Evolutionary conservation across 768 basidiomycete species (phyloP).

Genomic region (Suillus lakei): DNA sequence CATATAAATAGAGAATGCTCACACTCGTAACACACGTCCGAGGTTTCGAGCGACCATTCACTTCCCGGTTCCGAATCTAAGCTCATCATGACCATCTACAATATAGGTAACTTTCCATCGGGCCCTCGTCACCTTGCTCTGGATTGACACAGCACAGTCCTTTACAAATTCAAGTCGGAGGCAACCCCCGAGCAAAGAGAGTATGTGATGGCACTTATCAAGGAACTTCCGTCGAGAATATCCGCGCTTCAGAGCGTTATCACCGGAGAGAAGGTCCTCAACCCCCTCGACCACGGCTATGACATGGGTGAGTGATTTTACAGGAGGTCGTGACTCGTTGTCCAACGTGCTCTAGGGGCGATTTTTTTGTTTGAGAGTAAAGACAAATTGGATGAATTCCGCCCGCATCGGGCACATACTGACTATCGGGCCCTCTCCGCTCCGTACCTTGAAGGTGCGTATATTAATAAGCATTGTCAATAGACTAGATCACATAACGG

Average conservation of each 20-base stretch:
- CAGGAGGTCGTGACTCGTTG: neutral
- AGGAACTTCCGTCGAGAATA: conserved; percentile 10
- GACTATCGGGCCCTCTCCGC: conserved; percentile 9
- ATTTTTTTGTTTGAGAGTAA: conserved; percentile 18
- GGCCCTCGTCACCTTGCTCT: neutral
- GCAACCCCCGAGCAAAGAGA: conserved; percentile 15
- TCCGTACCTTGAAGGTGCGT: conserved; percentile 10
- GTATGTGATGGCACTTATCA: conserved; percentile 11
- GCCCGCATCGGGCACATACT: conserved; percentile 11
- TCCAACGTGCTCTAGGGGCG: conserved; percentile 14
- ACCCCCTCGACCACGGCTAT: conserved; percentile 14
- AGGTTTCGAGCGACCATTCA: neutral
- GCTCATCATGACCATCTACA: conserved; percentile 2
- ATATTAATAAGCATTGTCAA: neutral
- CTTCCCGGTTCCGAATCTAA: neutral
- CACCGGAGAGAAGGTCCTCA: conserved; percentile 14
- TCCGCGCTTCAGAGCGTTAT: conserved; percentile 15
- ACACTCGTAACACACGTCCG: neutral
- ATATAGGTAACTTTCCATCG: neutral
- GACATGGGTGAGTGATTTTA: conserved; percentile 12
- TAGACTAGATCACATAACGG: neutral
- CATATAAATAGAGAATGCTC: conserved; percentile 2
- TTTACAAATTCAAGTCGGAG: conserved; percentile 13
- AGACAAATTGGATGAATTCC: conserved; percentile 14
- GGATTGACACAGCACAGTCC: conserved; percentile 12